These are phyloP conservation scores for Malus asiatica DNA, from an alignment of 306 rosid species.

Conservation along the genomic window DNA sequence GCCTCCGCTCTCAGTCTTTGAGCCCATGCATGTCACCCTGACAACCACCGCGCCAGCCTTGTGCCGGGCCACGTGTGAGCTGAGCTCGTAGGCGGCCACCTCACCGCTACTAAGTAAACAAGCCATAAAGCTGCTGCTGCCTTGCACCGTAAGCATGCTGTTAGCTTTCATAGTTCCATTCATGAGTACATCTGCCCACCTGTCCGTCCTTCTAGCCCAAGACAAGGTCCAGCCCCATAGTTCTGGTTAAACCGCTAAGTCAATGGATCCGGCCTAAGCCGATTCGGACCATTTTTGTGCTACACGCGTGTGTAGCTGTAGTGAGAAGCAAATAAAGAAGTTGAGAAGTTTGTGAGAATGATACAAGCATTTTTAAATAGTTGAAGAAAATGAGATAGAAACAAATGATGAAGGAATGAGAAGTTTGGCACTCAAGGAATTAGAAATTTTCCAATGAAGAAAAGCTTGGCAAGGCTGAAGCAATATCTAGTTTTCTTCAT, in stretches of 20 bases:
- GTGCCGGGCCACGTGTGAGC: background rate
- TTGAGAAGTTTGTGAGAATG: constrained; percentile 43
- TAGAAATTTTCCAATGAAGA: constrained; percentile 30
- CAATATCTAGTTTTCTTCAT: constrained; percentile 34
- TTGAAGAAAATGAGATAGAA: constrained; percentile 17
- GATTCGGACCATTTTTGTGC: constrained; percentile 23
- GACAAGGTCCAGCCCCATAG: background rate
- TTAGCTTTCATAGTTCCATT: background rate
- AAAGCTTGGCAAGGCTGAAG: background rate
- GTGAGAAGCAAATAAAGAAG: constrained; percentile 43
- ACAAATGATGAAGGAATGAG: constrained; percentile 9
- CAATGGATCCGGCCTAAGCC: constrained; percentile 17
- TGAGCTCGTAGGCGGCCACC: background rate
- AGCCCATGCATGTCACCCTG: background rate
- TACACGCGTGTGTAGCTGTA: constrained; percentile 32
- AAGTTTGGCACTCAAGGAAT: constrained; percentile 34
- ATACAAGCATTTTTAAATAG: constrained; percentile 20
- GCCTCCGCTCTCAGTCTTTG: background rate
- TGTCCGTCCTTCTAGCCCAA: no score
- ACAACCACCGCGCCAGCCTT: background rate
- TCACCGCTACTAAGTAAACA: background rate
- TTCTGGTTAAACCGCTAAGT: constrained; percentile 36
- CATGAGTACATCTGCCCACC: constrained; percentile 16
- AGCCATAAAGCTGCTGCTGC: constrained; percentile 57
- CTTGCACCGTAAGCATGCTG: constrained; percentile 32